Base-by-base conservation (phyloP, 2,329 filamentous ascomycete genomes). In the Diaporthe amygdali region DNA sequence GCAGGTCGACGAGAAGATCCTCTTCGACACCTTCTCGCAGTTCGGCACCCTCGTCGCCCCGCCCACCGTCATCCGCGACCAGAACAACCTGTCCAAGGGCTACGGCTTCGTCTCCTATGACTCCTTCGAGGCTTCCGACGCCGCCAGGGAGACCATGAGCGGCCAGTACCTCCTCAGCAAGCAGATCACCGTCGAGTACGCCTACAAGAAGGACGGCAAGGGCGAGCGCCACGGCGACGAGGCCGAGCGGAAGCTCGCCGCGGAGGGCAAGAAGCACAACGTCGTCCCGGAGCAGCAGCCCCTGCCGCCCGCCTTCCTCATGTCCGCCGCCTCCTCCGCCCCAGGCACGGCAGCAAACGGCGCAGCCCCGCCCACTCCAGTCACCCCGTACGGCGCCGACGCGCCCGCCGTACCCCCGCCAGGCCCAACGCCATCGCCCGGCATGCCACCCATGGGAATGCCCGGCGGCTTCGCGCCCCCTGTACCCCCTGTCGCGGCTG, bases 151-250 rank as follows among this genome's bases (percentile, higher is more conserved):
- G 75, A 96, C 96, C 80, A 95, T 99, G 93, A 93, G 97, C 80
- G 94, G 94, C 66, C 95, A 98, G 84, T 98, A 96, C 82, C 90
- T 99, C 72, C 95, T 97, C 87, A 97, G 96, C 86, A 97, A 97
- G 84, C 94, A 97, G 82, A 93, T 98, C 76, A 94, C 93, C 3
- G 96, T 99, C 54, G 96, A 98, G 82, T 99, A 98, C 82, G 96
- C 96, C 47, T 98, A 97, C 89, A 99, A 99, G 88, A 98, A 98
- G 84, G 96, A 99, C 78, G 96, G 96, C 76, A 97, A 97, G 84
- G 96, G 96, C 76, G 96, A 98, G 84, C 88, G 96, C 71, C 96
- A 99, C 80, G 96, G 96, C 77, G 96, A 99, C 80, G 90, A 95
- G 76, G 96, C 96, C 37, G 96, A 99, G 84, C 89, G 96, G 78